Percentiles rank a stretch among this genome's conserved stretches.
phyloP scores from a whole-genome alignment of 495 filamentous ascomycete species.

The Aspergillus ellipticus region DNA sequence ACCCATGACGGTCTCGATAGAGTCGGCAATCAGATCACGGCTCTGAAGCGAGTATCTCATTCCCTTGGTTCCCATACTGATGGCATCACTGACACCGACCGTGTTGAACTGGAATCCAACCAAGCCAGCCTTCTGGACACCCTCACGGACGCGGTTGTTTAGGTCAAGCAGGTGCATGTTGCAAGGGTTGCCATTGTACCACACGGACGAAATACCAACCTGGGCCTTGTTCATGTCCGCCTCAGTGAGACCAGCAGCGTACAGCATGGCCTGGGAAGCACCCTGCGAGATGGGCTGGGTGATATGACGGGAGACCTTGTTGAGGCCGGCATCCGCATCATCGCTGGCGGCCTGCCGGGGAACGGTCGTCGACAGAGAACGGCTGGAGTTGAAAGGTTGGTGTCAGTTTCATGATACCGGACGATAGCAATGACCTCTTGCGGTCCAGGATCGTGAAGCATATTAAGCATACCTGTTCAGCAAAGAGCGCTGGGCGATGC shows the following conservation, averaged over 20 bases:
- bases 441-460: neutral
- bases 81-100: constrained; percentile 76
- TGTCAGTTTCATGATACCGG: neutral
- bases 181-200: constrained; percentile 90
- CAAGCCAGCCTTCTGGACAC: constrained; percentile 74
- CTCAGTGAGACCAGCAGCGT: constrained; percentile 81
- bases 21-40: constrained; percentile 92
- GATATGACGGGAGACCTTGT: constrained; percentile 75
- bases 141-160: constrained; percentile 74
- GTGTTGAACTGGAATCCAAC: constrained; percentile 96
- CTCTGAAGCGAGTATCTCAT: constrained; percentile 96
- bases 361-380: neutral
- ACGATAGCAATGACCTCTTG: neutral
- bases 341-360: neutral
- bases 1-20: constrained; percentile 96
- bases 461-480: constrained; percentile 1
- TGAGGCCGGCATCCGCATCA: constrained; percentile 41
- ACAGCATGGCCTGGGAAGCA: constrained; percentile 97
- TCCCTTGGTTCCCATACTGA: constrained; percentile 52
- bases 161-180: constrained; percentile 97
- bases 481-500: neutral
- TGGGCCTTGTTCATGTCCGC: constrained; percentile 89
- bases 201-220: constrained; percentile 89
- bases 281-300: constrained; percentile 97
- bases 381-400: neutral